Percentiles rank a stretch among this genome's conserved stretches.
These are phyloP conservation scores for Rhizopus stolonifer DNA, from an alignment of 371 early-diverging fungal genomes.

Conservation along the genomic window DNA sequence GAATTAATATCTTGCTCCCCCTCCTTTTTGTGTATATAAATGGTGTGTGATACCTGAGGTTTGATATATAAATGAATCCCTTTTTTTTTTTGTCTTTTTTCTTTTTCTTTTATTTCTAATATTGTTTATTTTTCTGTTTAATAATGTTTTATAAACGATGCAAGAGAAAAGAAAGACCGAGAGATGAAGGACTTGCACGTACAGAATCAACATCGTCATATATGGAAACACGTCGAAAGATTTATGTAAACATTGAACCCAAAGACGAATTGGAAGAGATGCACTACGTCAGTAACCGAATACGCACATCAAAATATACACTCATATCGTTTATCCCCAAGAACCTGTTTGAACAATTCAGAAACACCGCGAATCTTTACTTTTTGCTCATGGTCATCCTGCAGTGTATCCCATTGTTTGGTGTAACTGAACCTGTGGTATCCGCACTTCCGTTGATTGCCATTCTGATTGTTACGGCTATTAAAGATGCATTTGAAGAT, in stretches of 20 bases:
- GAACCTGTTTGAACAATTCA: slow-evolving; percentile 89
- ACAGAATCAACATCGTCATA: slow-evolving; percentile 44
- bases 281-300: slow-evolving; percentile 56
- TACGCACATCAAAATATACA: slow-evolving; percentile 88
- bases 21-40: too few species aligned
- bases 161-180: too few species aligned
- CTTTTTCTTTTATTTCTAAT: too few species aligned
- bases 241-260: slow-evolving; percentile 47
- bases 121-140: neutral
- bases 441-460: slow-evolving; percentile 82
- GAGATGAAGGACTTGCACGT: slow-evolving; percentile 19
- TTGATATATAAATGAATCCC: too few species aligned
- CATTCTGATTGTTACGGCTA: slow-evolving; percentile 79
- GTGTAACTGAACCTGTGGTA: slow-evolving; percentile 77
- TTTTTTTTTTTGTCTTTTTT: neutral
- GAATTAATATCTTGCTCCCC: too few species aligned
- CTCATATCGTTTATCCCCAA: slow-evolving; percentile 80
- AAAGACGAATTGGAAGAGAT: slow-evolving; percentile 31
- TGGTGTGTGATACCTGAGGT: too few species aligned
- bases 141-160: neutral
- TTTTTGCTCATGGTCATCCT: slow-evolving; percentile 83
- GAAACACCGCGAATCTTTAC: slow-evolving; percentile 88
- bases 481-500: slow-evolving; percentile 92
- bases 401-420: slow-evolving; percentile 72
- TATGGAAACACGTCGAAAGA: slow-evolving; percentile 40